These are phyloP conservation scores for Leptographium galeiforme DNA, from an alignment of 2,329 filamentous ascomycete species.

Conservation along the genomic window DNA sequence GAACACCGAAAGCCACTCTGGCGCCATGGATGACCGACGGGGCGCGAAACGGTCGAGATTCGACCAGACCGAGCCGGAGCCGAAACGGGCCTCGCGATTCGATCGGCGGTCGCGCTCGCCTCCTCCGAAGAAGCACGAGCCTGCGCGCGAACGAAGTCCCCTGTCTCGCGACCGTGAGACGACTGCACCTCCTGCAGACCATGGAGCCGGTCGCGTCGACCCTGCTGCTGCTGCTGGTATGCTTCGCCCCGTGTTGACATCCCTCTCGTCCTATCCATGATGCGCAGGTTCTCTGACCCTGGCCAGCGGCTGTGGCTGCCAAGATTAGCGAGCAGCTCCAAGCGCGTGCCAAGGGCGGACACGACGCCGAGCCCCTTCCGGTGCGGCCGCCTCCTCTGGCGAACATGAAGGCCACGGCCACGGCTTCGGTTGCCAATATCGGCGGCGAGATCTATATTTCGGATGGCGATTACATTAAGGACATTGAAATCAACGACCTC, in stretches of 20 bases:
- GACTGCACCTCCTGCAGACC: constrained; percentile 14
- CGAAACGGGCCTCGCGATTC: constrained; percentile 65
- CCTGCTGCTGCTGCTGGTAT: constrained; percentile 68
- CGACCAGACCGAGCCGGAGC: constrained; percentile 78
- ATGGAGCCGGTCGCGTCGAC: constrained; percentile 41
- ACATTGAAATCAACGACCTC: constrained; percentile 97
- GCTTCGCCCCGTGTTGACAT: neutral
- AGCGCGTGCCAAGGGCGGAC: constrained; percentile 78
- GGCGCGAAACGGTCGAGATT: constrained; percentile 78
- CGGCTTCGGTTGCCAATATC: constrained; percentile 38
- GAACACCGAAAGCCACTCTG: neutral
- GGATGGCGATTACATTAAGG: constrained; percentile 95
- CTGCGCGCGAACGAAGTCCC: constrained; percentile 70
- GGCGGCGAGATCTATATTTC: constrained; percentile 87
- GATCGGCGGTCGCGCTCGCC: constrained; percentile 87
- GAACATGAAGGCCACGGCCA: constrained; percentile 23
- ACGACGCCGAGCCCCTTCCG: constrained; percentile 80
- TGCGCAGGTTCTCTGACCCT: neutral
- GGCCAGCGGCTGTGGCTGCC: constrained; percentile 69
- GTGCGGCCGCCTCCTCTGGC: constrained; percentile 48
- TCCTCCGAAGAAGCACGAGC: constrained; percentile 50
- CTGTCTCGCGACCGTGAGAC: constrained; percentile 33
- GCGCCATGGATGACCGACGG: constrained; percentile 39
- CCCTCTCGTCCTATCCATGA: neutral
- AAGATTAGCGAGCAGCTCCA: constrained; percentile 74